Base-by-base conservation (phyloP, 2,329 filamentous ascomycete species). In the Ophiostoma australiae region DNA sequence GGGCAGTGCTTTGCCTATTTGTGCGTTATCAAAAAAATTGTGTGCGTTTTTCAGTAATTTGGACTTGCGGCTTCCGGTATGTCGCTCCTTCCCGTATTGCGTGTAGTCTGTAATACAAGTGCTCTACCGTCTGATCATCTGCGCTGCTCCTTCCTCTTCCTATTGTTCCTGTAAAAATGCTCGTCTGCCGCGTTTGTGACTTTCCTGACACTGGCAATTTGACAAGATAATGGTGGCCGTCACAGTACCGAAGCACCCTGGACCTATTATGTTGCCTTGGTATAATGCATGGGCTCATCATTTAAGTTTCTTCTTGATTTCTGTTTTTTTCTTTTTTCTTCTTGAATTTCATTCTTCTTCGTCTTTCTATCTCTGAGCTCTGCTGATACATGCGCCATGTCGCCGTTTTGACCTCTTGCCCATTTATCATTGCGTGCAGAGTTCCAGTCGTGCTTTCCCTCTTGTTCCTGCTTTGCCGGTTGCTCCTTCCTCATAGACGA, bases 81-180 rank as follows among this genome's bases (percentile, higher is more conserved):
- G 52, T 27, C 52, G 52, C 52, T 58, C 52, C 52, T 58, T 58
- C 52, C 52, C 11, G n/a, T 13, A 13, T 7, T 58, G 48, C 11
- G 20, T 23, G 20, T 27, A 23, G 48, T 7, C n/a, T 44, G 41
- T 44, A 31, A 31, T 31, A 44, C 41, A 13, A 44, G 15, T 48
- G 20, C 44, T n/a, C 17, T 20, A 58, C 52, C 52, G 52, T 58
- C n/a, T 20, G 52, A 27, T 31, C 52, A n/a, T 58, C 23, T 23
- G 10, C 52, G 52, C 52, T 13, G 52, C n/a, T 58, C 52, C 52
- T 58, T 58, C 52, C 52, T 58, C 52, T 58, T 58, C 52, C 23
- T 58, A 31, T 31, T 58, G 52, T 58, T 58, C 52, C 52, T 58
- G 4, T 41, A 8, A 13, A 13, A 48, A 48, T n/a, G 44, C 44